Base-by-base conservation (phyloP, 805 yeast genomes). In the Yamadazyma endophytica region DNA sequence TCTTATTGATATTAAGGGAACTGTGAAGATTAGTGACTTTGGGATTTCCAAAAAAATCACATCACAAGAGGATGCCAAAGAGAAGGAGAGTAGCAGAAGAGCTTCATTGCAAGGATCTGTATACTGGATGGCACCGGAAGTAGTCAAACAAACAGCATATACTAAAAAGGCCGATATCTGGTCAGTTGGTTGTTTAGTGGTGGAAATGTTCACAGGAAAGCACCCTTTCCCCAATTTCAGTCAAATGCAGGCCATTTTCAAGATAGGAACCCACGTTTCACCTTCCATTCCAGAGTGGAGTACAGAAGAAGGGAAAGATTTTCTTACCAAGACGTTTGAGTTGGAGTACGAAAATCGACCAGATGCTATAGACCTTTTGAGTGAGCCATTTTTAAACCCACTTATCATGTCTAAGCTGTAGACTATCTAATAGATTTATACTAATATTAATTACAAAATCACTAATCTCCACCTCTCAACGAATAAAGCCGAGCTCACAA, bases 81-180 rank as follows among this genome's bases (percentile, higher is more conserved):
- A 50, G 21, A 52, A 55, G 17, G 59, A 58, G 44, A 49, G 57
- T n/a, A 53, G 64, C 9, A 56, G 68, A 33, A 73, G 97, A 26
- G 89, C 85, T 2, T 87, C 96, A 0, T 61, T 87, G 32, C 97
- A 90, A 57, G 98, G 98, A 0, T 86, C 96, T 35, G 68, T 90
- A 0, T 92, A 82, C 52, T 92, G 98, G 97, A 92, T 92, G 98
- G 97, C 98, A 0, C 98, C 98, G 0, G 98, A 92, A 54, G 97
- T 92, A 6, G 97, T 92, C 12, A 86, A 88, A 48, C 97, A 89
- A 50, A 80, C 85, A 2, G 85, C 88, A 0, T 85, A 90, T 32
- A 90, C 97, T 1, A 79, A 82, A 22, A 87, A 86, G 56, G 95
- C 96, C 0, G 98, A 92, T 54, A 87, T 92, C 16, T 92, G 98